Percentiles rank a stretch among this genome's conserved stretches.
Evolutionary conservation across 75 land plant species (phyloP).

Genomic region (Picea sitchensis): DNA sequence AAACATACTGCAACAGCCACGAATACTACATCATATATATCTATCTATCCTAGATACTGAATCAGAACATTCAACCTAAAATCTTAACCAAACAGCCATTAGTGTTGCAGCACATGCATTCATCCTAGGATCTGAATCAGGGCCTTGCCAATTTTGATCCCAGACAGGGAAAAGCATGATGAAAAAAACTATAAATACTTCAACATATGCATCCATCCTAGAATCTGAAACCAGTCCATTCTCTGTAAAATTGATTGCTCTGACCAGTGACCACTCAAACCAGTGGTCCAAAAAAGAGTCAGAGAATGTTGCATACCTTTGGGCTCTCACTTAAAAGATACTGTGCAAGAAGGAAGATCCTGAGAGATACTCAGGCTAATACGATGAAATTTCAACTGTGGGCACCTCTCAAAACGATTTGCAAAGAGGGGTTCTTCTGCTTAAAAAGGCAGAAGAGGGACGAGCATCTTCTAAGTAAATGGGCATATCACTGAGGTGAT

Average conservation of each 20-base stretch:
- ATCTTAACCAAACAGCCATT: background rate
- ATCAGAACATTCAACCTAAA: background rate
- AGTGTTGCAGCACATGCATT: background rate
- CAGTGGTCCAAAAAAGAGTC: conserved; percentile 4
- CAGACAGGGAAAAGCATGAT: background rate
- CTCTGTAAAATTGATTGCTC: background rate
- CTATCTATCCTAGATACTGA: no score
- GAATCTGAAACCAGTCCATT: background rate
- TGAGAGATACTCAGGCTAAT: background rate
- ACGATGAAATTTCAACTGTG: background rate
- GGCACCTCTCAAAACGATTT: conserved; percentile 7
- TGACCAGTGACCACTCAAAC: background rate
- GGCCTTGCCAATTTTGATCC: background rate
- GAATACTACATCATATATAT: no score
- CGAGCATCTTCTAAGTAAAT: background rate
- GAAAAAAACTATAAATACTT: background rate
- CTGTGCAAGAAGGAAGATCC: background rate
- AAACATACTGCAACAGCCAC: no score
- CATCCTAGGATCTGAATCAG: conserved; percentile 1
- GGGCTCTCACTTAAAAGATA: background rate
- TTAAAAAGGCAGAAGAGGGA: conserved; percentile 1
- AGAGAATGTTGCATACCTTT: conserved; percentile 6
- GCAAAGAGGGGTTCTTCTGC: background rate
- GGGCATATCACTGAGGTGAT: background rate
- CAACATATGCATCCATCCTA: background rate